Evolutionary conservation across 495 filamentous ascomycete species (phyloP).

Genomic region (Melanomma pulvis-pyrius): DNA sequence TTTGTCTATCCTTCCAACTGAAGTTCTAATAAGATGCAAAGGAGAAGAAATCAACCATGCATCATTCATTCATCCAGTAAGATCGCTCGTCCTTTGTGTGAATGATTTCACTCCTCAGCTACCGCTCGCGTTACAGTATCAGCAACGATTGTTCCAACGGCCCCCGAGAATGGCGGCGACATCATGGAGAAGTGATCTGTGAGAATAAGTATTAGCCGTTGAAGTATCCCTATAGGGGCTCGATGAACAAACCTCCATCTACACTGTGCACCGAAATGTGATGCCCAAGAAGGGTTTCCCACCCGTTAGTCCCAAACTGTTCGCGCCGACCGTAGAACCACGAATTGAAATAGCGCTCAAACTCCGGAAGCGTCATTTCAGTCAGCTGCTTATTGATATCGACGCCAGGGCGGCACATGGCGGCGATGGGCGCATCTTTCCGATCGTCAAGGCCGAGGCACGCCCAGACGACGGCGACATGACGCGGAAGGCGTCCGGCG

Average conservation of each 20-base stretch:
- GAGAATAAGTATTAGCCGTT: too few species aligned
- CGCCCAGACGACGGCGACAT: slow-evolving; percentile 24
- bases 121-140: slow-evolving; percentile 23
- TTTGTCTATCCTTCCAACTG: too few species aligned
- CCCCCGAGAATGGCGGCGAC: slow-evolving; percentile 18
- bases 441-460: slow-evolving; percentile 19
- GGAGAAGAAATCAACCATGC: too few species aligned
- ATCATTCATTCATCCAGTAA: not conserved
- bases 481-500: slow-evolving; percentile 7
- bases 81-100: too few species aligned
- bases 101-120: slow-evolving; percentile 2
- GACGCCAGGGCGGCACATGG: slow-evolving; percentile 15
- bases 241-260: slow-evolving; percentile 26
- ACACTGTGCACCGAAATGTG: slow-evolving; percentile 21
- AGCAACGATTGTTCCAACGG: slow-evolving; percentile 18
- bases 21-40: too few species aligned
- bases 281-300: slow-evolving; percentile 26
- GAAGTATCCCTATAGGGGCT: too few species aligned
- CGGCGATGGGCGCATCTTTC: slow-evolving; percentile 6
- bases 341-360: slow-evolving; percentile 24
- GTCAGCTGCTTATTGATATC: slow-evolving; percentile 14
- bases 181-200: slow-evolving; percentile 32
- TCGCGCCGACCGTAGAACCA: slow-evolving; percentile 33
- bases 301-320: slow-evolving; percentile 33
- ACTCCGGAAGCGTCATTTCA: slow-evolving; percentile 19